Evolutionary conservation across 495 filamentous ascomycete genomes (phyloP), one percentile per base, ranked within the genome.

Genomic region (Friedmanniomyces simplex): DNA sequence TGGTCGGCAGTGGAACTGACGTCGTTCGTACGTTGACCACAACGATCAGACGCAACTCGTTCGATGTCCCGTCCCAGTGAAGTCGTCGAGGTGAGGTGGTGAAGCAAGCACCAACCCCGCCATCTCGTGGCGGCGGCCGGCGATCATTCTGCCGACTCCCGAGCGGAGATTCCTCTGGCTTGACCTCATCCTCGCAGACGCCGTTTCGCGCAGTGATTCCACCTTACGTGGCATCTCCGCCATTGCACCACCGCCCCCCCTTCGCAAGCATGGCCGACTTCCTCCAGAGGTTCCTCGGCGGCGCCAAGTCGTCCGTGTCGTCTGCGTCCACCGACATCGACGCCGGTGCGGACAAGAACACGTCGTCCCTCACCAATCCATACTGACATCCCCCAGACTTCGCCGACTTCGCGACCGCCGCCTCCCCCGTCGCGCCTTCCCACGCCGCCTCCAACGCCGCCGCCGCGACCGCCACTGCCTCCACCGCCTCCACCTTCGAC

Each of bases 381-480:
- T 60, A 51, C 37, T 45, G 16, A 25, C 34, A n/a, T 42, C 42
- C 26, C 30, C 53, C 57, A 78, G 76, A 77, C 62, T 78, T 78
- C 59, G 76, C 74, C 58, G 76, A 78, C 64, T 78, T 69, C 57
- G 73, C 72, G 64, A 62, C 62, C 62, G 43, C 71, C 64, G 21
- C 58, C 59, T 25, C 73, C 69, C 49, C 69, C 66, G 26, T 68
- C 67, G 34, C 72, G 63, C 53, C 78, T 76, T 26, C 68, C 79
- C 43, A 62, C 54, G 46, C 67, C 18, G 39, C 39, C 14, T 43
- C 39, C 3, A 3, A 32, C 28, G 14, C 71, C 28, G 67, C 68
- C 28, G 67, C 71, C 54, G 68, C 71, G 47, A 76, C 73, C 48
- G 71, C 75, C 28, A 68, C 74, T 52, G 73, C 76, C 61, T 73